A percentile compares a stretch with the other conserved stretches of the same genome.
phyloP scores from a whole-genome alignment of 2,329 filamentous ascomycete species.

The Pyrenochaeta sp. region DNA sequence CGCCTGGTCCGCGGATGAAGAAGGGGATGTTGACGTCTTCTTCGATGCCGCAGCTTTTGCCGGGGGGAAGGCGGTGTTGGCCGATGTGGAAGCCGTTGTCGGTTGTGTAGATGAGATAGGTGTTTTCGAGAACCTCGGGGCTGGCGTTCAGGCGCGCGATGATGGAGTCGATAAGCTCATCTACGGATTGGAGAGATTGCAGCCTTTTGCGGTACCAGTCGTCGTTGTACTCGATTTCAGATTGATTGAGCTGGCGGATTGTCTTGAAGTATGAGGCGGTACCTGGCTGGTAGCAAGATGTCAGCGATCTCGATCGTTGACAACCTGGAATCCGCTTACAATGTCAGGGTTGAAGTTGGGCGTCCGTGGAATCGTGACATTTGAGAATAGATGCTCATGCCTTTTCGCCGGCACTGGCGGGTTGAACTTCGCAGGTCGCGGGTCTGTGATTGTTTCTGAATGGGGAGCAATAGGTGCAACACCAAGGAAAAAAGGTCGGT shows the following conservation, averaged over 20 bases:
- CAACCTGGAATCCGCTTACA: constrained; percentile 3
- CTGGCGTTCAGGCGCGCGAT: constrained; percentile 53
- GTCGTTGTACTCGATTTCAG: constrained; percentile 61
- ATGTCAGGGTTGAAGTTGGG: constrained; percentile 72
- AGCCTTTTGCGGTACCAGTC: constrained; percentile 61
- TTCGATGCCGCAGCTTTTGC: constrained; percentile 52
- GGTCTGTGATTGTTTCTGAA: constrained; percentile 29
- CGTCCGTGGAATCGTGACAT: constrained; percentile 67
- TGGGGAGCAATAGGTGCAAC: constrained; percentile 74
- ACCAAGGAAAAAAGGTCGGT: constrained; percentile 72
- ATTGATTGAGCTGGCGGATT: constrained; percentile 52
- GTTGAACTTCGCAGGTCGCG: constrained; percentile 44
- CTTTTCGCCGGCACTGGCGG: constrained; percentile 68
- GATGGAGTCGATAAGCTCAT: constrained; percentile 61
- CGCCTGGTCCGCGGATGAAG: constrained; percentile 50
- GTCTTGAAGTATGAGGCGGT: constrained; percentile 33
- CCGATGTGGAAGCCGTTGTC: constrained; percentile 55
- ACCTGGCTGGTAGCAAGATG: constrained; percentile 7
- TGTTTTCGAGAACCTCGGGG: constrained; percentile 57
- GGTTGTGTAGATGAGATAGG: constrained; percentile 52
- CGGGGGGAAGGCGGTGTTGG: constrained; percentile 53
- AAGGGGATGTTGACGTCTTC: constrained; percentile 55
- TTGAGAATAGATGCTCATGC: constrained; percentile 69
- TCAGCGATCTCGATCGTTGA: not conserved
- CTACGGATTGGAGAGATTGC: constrained; percentile 61